These are phyloP conservation scores for Pezicula carpinea DNA, from an alignment of 2,329 filamentous ascomycete genomes.

Conservation along the genomic window DNA sequence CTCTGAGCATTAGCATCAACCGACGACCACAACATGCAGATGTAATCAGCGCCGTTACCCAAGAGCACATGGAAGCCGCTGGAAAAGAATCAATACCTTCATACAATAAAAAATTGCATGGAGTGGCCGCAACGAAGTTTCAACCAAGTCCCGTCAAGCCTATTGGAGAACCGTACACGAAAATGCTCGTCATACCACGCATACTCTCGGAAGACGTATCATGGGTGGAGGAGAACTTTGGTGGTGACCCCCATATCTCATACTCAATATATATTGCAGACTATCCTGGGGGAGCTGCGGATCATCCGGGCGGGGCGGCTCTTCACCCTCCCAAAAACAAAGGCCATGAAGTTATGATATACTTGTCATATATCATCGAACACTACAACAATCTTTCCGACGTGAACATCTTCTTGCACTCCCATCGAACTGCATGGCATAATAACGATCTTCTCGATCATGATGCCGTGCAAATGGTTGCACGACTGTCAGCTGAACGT, in stretches of 20 bases:
- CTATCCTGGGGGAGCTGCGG: too few species aligned
- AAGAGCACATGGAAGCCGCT: too few species aligned
- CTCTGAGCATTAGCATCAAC: neutral
- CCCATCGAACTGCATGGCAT: constrained; percentile 42
- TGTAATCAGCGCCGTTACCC: neutral
- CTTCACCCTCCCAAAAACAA: constrained; percentile 48
- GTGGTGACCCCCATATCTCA: constrained; percentile 5
- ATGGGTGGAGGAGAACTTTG: constrained; percentile 21
- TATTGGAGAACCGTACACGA: constrained; percentile 13
- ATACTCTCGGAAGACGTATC: constrained; percentile 14
- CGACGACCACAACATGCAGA: neutral
- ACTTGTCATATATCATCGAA: constrained; percentile 55
- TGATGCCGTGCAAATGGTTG: constrained; percentile 30
- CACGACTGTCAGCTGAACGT: constrained; percentile 18
- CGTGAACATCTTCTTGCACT: constrained; percentile 29
- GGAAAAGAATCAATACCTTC: too few species aligned
- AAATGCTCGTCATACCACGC: constrained; percentile 16
- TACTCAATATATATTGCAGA: constrained; percentile 21
- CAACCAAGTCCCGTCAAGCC: constrained; percentile 8
- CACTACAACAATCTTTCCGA: constrained; percentile 48
- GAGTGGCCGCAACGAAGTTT: constrained; percentile 4
- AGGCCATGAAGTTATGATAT: constrained; percentile 24
- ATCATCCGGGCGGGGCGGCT: constrained; percentile 25
- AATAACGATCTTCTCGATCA: constrained; percentile 20
- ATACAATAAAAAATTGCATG: neutral